Evolutionary conservation across 495 filamentous ascomycete species (phyloP).

Genomic region (Trichoderma erinaceum): DNA sequence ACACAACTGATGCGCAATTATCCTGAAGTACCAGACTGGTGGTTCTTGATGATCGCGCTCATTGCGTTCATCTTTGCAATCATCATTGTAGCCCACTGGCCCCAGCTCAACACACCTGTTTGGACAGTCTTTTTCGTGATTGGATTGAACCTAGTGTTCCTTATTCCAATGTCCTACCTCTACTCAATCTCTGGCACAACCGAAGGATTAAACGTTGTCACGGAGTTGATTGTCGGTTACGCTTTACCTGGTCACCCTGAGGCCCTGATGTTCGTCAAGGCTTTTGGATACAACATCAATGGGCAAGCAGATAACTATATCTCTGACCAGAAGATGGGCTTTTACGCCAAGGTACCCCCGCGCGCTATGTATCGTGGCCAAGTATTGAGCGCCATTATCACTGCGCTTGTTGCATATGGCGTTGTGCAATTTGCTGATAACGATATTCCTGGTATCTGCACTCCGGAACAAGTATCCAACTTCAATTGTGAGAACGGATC

Average conservation of each 20-base stretch:
- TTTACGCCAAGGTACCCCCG: slow-evolving; percentile 33
- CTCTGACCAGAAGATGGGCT: slow-evolving; percentile 38
- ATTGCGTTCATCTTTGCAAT: slow-evolving; percentile 37
- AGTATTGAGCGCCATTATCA: slow-evolving; percentile 35
- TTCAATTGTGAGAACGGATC: slow-evolving; percentile 34
- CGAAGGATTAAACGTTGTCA: slow-evolving; percentile 38
- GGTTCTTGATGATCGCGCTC: slow-evolving; percentile 33
- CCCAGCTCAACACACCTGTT: slow-evolving; percentile 26
- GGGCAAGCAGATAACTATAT: slow-evolving; percentile 34
- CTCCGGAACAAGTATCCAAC: slow-evolving; percentile 30
- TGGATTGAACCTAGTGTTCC: slow-evolving; percentile 33
- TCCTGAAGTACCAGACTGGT: slow-evolving; percentile 38
- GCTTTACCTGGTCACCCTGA: slow-evolving; percentile 34
- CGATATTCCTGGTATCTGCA: slow-evolving; percentile 34
- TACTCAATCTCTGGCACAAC: slow-evolving; percentile 37
- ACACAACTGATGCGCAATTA: slow-evolving; percentile 37
- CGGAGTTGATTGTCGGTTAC: slow-evolving; percentile 41
- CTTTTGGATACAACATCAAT: slow-evolving; percentile 38
- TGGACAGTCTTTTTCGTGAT: slow-evolving; percentile 33
- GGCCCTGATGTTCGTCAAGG: slow-evolving; percentile 41
- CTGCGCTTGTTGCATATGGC: slow-evolving; percentile 33
- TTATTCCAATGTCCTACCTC: slow-evolving; percentile 33
- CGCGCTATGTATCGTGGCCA: slow-evolving; percentile 37
- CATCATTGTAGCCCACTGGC: slow-evolving; percentile 30
- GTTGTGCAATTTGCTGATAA: slow-evolving; percentile 36